Conservation (phyloP, 148 eudicot genomes). For the Talinum fruticosum region DNA sequence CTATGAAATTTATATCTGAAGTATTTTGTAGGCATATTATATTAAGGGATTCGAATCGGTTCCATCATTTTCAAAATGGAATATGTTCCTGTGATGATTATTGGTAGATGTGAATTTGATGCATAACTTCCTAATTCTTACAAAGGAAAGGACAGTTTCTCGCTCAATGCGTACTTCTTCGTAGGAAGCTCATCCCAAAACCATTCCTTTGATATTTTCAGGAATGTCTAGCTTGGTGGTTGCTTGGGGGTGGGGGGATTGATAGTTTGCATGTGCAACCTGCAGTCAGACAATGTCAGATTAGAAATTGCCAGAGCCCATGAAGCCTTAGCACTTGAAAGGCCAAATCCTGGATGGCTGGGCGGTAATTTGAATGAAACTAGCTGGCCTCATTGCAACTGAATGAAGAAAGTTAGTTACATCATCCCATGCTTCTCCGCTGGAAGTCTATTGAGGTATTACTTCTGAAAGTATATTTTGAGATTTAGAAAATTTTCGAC, state of each 20-base stretch:
- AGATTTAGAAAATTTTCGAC: too few species aligned
- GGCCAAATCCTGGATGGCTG: neutral
- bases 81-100: slow-evolving; percentile 60
- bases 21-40: slow-evolving; percentile 47
- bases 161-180: too few species aligned
- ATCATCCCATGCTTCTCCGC: too few species aligned
- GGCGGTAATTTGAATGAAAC: neutral
- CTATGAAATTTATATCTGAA: slow-evolving; percentile 57
- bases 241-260: too few species aligned
- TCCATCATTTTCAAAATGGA: slow-evolving; percentile 61
- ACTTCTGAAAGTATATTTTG: too few species aligned
- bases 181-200: too few species aligned
- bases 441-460: too few species aligned
- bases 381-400: too few species aligned
- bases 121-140: neutral
- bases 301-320: neutral
- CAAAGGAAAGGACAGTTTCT: too few species aligned
- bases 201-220: too few species aligned
- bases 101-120: slow-evolving; percentile 34
- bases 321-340: neutral
- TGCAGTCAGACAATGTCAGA: neutral
- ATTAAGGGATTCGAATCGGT: slow-evolving; percentile 59
- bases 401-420: too few species aligned
- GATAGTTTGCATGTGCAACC: neutral
- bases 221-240: too few species aligned